Percentiles rank a stretch among this genome's conserved stretches.
Conservation (phyloP, 345 rosid species). For the Lepidium sativum region DNA sequence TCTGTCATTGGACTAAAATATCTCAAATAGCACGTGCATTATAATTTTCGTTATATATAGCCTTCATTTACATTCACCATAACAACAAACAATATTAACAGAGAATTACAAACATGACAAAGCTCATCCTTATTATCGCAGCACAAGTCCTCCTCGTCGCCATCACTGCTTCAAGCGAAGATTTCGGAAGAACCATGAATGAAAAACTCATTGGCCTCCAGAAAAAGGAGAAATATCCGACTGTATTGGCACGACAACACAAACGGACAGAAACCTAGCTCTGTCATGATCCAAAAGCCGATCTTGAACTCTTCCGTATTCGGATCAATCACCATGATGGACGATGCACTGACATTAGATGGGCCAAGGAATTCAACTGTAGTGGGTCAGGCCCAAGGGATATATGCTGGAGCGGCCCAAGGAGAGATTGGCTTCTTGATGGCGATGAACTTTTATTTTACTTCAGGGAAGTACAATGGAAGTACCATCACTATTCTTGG, state of each 20-base stretch:
- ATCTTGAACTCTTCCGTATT: constrained; percentile 18
- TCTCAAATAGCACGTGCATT: too few species aligned
- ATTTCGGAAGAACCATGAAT: neutral
- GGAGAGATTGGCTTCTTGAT: constrained; percentile 26
- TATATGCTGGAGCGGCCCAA: constrained; percentile 27
- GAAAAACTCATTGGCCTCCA: neutral
- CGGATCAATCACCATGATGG: constrained; percentile 25
- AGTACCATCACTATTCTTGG: constrained; percentile 35
- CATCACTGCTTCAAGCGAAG: neutral
- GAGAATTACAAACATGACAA: neutral
- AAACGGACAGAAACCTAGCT: constrained; percentile 22
- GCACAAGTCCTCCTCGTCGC: constrained; percentile 1
- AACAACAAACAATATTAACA: too few species aligned
- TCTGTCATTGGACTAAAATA: too few species aligned
- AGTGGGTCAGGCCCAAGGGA: constrained; percentile 33
- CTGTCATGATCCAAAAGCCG: constrained; percentile 12
- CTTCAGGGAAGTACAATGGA: constrained; percentile 31
- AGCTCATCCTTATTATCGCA: neutral
- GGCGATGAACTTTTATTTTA: constrained; percentile 35
- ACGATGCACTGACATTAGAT: constrained; percentile 27
- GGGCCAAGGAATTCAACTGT: constrained; percentile 16
- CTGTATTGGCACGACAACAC: constrained; percentile 41
- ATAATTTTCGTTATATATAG: too few species aligned
- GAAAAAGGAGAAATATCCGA: constrained; percentile 32
- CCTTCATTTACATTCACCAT: too few species aligned